These are phyloP conservation scores for Tilletia setariae DNA, from an alignment of 1,284 basidiomycete genomes.

Conservation along the genomic window DNA sequence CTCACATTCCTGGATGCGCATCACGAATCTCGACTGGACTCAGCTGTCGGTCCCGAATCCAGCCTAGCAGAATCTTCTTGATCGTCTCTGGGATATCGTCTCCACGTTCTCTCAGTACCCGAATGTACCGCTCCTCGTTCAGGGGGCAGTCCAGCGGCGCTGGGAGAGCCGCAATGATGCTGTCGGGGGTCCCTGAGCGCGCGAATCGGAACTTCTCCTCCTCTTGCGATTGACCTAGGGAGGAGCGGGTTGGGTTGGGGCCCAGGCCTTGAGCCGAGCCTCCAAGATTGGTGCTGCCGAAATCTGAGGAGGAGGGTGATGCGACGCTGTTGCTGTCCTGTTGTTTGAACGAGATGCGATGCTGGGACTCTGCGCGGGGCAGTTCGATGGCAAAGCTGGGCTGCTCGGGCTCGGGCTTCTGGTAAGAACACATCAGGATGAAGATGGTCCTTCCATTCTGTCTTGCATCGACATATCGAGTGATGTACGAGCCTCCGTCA, in stretches of 20 bases:
- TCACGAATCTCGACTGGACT: slow-evolving; percentile 47
- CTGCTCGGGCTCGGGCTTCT: slow-evolving; percentile 42
- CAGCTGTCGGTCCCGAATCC: slow-evolving; percentile 36
- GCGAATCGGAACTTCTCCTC: not conserved
- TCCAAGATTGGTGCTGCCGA: not conserved
- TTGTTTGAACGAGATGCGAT: not conserved
- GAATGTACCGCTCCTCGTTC: slow-evolving; percentile 38
- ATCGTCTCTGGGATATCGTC: slow-evolving; percentile 23
- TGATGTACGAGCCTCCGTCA: slow-evolving; percentile 49
- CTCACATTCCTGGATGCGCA: slow-evolving; percentile 12
- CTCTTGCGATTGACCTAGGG: not conserved
- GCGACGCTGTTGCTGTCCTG: not conserved
- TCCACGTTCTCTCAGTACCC: slow-evolving; percentile 25
- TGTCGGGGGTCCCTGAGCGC: not conserved
- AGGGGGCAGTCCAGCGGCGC: slow-evolving; percentile 31
- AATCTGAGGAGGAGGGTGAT: not conserved
- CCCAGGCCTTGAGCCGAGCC: slow-evolving; percentile 2
- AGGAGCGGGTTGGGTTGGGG: slow-evolving; percentile 4
- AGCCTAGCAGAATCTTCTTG: slow-evolving; percentile 30
- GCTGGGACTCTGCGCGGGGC: slow-evolving; percentile 20
- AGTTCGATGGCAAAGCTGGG: slow-evolving; percentile 43
- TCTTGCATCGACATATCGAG: slow-evolving; percentile 42
- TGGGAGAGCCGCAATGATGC: slow-evolving; percentile 27
- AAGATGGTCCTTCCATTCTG: slow-evolving; percentile 44
- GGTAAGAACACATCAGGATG: slow-evolving; percentile 46